phyloP scores from a whole-genome alignment of 2,329 filamentous ascomycete genomes.

The Nannizziopsis arthrosporioides region DNA sequence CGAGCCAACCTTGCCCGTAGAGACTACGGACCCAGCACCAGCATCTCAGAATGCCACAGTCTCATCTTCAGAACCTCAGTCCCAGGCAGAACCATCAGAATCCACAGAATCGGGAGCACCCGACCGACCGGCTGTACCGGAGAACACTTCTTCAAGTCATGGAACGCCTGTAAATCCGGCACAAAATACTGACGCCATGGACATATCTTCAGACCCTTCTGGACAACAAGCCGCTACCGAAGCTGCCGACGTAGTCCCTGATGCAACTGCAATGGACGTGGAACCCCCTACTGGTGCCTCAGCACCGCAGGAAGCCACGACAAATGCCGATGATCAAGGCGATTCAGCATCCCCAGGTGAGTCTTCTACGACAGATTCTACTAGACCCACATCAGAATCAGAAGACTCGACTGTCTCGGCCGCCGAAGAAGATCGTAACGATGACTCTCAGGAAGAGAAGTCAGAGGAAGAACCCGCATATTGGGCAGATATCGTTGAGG shows the following conservation, averaged over 20 bases:
- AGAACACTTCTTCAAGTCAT: not conserved
- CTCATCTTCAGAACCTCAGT: constrained; percentile 3
- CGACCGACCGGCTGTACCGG: constrained; percentile 11
- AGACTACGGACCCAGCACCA: not conserved
- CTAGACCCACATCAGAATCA: constrained; percentile 11
- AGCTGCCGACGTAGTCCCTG: not conserved
- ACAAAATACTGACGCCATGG: constrained; percentile 7
- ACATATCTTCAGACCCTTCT: constrained; percentile 6
- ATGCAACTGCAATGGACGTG: constrained; percentile 1
- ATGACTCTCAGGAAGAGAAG: constrained; percentile 8
- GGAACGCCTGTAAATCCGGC: not conserved
- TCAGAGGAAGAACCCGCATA: constrained; percentile 28
- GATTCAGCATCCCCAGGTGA: constrained; percentile 7
- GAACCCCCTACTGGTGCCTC: not conserved
- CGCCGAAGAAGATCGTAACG: constrained; percentile 9
- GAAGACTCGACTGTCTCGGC: constrained; percentile 12
- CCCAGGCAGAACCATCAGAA: not conserved
- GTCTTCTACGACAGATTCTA: constrained; percentile 8
- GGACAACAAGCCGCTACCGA: not conserved
- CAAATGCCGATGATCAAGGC: not conserved
- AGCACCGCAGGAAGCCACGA: not conserved
- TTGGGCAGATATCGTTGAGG: constrained; percentile 47
- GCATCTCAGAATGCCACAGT: constrained; percentile 10
- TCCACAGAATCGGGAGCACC: constrained; percentile 11
- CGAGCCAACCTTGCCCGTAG: constrained; percentile 3